phyloP scores from a whole-genome alignment of 1,284 basidiomycete species.

The Phlebopus sp. region DNA sequence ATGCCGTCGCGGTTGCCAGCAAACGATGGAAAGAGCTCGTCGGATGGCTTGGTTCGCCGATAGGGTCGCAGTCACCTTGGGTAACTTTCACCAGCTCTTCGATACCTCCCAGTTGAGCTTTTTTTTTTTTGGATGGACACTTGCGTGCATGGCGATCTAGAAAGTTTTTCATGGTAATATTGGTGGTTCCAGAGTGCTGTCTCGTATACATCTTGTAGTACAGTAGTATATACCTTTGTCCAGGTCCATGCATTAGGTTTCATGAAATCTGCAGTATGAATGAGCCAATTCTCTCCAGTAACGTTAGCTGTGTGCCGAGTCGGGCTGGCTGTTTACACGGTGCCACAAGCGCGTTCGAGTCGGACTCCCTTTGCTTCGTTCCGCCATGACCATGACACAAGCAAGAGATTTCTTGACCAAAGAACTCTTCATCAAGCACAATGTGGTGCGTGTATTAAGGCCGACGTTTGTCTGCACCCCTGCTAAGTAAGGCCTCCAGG shows the following conservation, averaged over 20 bases:
- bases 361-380: background rate
- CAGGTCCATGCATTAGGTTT: too few species aligned
- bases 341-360: slow-evolving; percentile 1
- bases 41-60: slow-evolving; percentile 13
- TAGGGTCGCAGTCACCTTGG: background rate
- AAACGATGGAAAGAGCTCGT: slow-evolving; percentile 21
- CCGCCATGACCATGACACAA: slow-evolving; percentile 43
- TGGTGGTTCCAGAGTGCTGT: too few species aligned
- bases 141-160: too few species aligned
- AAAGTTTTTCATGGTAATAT: too few species aligned
- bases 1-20: slow-evolving; percentile 10
- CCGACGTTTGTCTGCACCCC: background rate
- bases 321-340: background rate
- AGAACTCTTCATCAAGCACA: slow-evolving; percentile 58
- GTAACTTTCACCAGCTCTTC: too few species aligned
- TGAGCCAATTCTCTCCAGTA: too few species aligned
- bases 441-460: slow-evolving; percentile 45
- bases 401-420: slow-evolving; percentile 60
- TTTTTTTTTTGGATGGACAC: slow-evolving; percentile 5
- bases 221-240: too few species aligned
- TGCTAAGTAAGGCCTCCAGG: slow-evolving; percentile 38
- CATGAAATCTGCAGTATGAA: too few species aligned
- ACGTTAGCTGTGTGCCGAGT: too few species aligned
- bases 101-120: background rate
- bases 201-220: too few species aligned